Evolutionary conservation across 495 filamentous ascomycete species (phyloP), one percentile per base, ranked within the genome.

Genomic region (Annulohypoxylon maeteangense): DNA sequence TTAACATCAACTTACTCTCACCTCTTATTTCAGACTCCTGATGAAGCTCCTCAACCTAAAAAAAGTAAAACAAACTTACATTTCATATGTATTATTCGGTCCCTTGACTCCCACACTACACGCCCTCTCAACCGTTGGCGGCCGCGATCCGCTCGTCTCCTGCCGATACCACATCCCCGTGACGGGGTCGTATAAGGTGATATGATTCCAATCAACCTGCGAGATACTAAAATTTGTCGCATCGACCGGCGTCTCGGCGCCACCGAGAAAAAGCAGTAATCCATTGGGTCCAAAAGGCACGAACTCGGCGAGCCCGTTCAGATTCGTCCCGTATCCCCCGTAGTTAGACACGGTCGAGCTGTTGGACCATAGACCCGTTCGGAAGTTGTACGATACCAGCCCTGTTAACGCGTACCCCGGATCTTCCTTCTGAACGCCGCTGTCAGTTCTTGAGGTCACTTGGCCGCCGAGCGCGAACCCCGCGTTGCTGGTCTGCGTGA

Each of bases 111-210:
- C 78, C 1, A 79, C 76, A 22, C 64, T 69, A 58, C 81, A 81
- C 22, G 72, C 71, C 0, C 63, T 51, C 16, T 70, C 63, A 0
- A 76, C 34, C 2, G 67, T 67, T 0, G 63, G 58, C 0, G 78
- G 76, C 6, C 67, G 65, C 1, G 42, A 59, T 3, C 80, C 81
- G 0, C 69, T 78, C 5, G 78, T 74, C 16, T 22, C 27, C 60
- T 84, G 81, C 27, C 22, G 74, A 31, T 81, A 79, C 67, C 67
- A 72, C 29, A 78, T 62, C 36, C 70, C 67, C 1, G 76, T 79
- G 11, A 66, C 69, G 14, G 82, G 80, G 44, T 84, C 81, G 62
- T 78, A 74, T n/a, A 84, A 65, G 5, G 44, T 77, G 14, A 83
- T 23, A 16, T 44, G 60, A 14, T 74, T 67, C 53, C 79, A 74